Evolutionary conservation across 176 grass and related monocot genomes (phyloP).

Genomic region (Hordeum marinum): DNA sequence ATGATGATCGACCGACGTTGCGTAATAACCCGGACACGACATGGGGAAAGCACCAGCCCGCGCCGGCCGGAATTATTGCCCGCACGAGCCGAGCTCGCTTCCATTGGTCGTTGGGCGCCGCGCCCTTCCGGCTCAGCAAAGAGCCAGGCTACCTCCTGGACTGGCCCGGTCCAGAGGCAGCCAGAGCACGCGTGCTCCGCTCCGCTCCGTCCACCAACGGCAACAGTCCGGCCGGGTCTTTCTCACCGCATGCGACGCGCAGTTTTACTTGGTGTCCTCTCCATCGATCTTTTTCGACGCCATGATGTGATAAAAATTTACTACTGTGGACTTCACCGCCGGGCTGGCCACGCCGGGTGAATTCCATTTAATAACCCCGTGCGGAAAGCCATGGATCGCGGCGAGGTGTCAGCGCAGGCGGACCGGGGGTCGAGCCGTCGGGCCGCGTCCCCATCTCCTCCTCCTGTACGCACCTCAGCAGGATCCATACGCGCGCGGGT

Average conservation of each 20-base stretch:
- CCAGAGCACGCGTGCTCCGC: not conserved
- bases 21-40: not conserved
- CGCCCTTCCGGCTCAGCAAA: not conserved
- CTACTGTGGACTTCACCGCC: not conserved
- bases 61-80: not conserved
- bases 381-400: conserved; percentile 4
- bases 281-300: too few relatives aligned
- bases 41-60: not conserved
- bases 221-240: not conserved
- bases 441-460: not conserved
- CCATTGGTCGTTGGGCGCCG: not conserved
- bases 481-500: not conserved
- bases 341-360: not conserved
- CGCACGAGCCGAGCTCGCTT: not conserved
- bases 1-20: not conserved
- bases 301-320: not conserved
- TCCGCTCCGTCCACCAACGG: not conserved
- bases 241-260: not conserved
- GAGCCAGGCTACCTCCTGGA: not conserved
- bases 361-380: not conserved
- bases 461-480: not conserved
- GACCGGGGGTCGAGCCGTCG: not conserved
- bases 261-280: not conserved
- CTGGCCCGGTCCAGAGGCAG: too few relatives aligned
- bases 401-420: not conserved